Evolutionary conservation across 1,284 basidiomycete species (phyloP), one percentile per base, ranked within the genome.

Genomic region (Fomitopsis schrenkii): DNA sequence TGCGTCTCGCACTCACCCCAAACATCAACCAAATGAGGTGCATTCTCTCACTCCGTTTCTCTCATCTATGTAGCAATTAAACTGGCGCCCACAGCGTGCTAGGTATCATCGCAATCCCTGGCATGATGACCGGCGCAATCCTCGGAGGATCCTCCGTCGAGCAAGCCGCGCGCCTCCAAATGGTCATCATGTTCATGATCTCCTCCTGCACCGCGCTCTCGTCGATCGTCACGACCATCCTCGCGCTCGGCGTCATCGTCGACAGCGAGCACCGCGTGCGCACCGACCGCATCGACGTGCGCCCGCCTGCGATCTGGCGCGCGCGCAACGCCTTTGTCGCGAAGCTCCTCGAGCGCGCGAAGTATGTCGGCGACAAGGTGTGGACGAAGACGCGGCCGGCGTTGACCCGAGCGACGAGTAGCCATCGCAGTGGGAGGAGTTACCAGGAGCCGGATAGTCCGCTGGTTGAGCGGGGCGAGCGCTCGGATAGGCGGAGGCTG

Each of bases 111-210:
- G 75, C 84, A 12, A 88, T 88, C 59, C 88, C 88, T 1, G 81
- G 90, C 1, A 93, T 93, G 90, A 94, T 95, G 91, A 94, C 91
- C 0, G 93, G 93, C 67, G 91, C 93, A 0, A 90, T 95, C 64
- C 85, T 95, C 17, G 93, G 91, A 26, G 93, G 93, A 0, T 85
- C 90, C 38, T 87, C 87, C 35, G 91, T 95, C 55, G 82, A 91
- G 54, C 91, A 94, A 74, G 93, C 93, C 0, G 91, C 91, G 1
- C 85, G 87, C 57, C 75, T 95, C 10, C 93, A 95, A 70, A 94
- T 93, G 88, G 87, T 94, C 62, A 93, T 94, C 76, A 92, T 94
- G 86, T 94, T 95, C 75, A 92, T 94, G 88, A 92, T 95, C 59
- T 87, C 88, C 2, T 87, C 92, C 0, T 83, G 85, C 59, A 89